phyloP scores from a whole-genome alignment of 805 yeast genomes.

The Lipomyces sp. region DNA sequence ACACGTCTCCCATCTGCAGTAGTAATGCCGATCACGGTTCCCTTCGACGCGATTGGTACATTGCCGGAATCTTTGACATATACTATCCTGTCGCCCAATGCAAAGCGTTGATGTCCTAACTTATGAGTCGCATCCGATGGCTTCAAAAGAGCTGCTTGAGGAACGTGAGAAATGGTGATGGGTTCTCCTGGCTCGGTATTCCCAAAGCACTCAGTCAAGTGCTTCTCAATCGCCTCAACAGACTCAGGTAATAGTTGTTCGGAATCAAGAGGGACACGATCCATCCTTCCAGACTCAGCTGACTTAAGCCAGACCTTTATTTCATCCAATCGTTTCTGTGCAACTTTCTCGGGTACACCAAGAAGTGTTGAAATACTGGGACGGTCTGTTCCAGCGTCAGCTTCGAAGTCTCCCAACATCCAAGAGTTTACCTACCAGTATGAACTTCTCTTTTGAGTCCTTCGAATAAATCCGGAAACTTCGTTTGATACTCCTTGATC shows the following conservation, averaged over 20 bases:
- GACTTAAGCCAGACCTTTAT: slow-evolving; percentile 53
- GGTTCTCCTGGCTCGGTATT: slow-evolving; percentile 44
- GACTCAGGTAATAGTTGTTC: slow-evolving; percentile 74
- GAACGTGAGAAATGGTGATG: slow-evolving; percentile 72
- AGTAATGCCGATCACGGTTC: slow-evolving; percentile 71
- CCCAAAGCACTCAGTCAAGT: slow-evolving; percentile 50
- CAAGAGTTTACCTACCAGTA: slow-evolving; percentile 17
- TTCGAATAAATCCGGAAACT: slow-evolving; percentile 66
- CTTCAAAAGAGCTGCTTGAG: slow-evolving; percentile 78
- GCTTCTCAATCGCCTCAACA: slow-evolving; percentile 68
- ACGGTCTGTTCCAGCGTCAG: slow-evolving; percentile 14
- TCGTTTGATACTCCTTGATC: slow-evolving; percentile 61
- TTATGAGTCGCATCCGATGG: slow-evolving; percentile 73
- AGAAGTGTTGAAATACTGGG: slow-evolving; percentile 18
- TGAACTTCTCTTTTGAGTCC: slow-evolving; percentile 45
- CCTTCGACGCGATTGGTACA: slow-evolving; percentile 83
- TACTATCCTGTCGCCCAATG: slow-evolving; percentile 86
- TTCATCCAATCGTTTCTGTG: slow-evolving; percentile 41
- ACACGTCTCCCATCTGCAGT: slow-evolving; percentile 17
- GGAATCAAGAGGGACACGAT: slow-evolving; percentile 72
- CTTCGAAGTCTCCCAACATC: background rate
- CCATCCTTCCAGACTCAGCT: slow-evolving; percentile 47
- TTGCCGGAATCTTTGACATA: slow-evolving; percentile 86
- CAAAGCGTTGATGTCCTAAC: slow-evolving; percentile 74
- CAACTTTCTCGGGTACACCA: slow-evolving; percentile 39